Percentiles rank a stretch among this genome's conserved stretches.
These are phyloP conservation scores for Sarocladium kiliense DNA, from an alignment of 2,329 filamentous ascomycete genomes.

Conservation along the genomic window DNA sequence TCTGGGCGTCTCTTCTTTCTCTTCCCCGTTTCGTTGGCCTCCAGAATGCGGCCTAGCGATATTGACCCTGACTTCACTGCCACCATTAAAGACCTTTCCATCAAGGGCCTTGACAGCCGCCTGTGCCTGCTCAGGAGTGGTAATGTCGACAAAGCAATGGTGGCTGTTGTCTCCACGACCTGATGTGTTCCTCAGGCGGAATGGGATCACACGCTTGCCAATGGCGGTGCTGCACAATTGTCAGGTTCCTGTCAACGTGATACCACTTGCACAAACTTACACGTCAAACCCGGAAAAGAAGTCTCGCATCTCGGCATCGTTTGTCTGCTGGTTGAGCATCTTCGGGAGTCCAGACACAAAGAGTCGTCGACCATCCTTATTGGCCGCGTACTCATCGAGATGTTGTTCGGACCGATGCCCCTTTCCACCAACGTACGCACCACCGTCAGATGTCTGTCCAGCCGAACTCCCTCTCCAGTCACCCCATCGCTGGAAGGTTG, in stretches of 20 bases:
- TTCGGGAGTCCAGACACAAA: slow-evolving; percentile 46
- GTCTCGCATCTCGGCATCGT: slow-evolving; percentile 38
- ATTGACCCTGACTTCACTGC: background rate
- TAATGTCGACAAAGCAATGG: slow-evolving; percentile 63
- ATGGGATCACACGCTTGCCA: slow-evolving; percentile 53
- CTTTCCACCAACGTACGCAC: background rate
- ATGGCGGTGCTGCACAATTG: slow-evolving; percentile 21
- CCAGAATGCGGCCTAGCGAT: background rate
- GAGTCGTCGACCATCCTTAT: slow-evolving; percentile 32
- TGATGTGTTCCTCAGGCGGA: slow-evolving; percentile 41
- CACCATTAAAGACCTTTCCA: slow-evolving; percentile 22
- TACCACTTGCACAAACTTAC: slow-evolving; percentile 20
- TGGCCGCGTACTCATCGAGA: slow-evolving; percentile 23
- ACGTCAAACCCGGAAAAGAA: slow-evolving; percentile 43
- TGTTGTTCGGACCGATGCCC: slow-evolving; percentile 19
- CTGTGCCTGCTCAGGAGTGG: slow-evolving; percentile 46
- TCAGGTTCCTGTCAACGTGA: background rate
- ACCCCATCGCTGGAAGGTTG: slow-evolving; percentile 36
- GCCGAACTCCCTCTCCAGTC: slow-evolving; percentile 30
- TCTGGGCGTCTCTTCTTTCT: background rate
- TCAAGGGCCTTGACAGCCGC: slow-evolving; percentile 41
- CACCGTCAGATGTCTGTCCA: slow-evolving; percentile 21
- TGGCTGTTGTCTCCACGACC: slow-evolving; percentile 44
- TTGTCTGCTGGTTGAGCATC: slow-evolving; percentile 42
- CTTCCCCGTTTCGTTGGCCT: background rate